Evolutionary conservation across 257 asterid genomes (phyloP).

Genomic region (Euphrasia confusa): DNA sequence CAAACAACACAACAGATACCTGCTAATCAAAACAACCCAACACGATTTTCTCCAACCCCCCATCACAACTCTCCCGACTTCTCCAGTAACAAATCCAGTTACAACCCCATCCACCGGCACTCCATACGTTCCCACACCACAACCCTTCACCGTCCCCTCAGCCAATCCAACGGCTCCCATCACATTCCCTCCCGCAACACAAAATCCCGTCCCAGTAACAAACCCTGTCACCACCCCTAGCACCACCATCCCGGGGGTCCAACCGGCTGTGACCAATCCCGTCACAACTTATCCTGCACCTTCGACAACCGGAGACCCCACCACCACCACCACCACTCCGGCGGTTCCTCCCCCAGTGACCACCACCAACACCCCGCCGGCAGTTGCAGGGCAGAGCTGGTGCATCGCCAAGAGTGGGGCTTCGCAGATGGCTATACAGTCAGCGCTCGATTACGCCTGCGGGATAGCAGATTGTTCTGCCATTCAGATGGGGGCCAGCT

Average conservation of each 20-base stretch:
- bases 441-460: constrained; percentile 87
- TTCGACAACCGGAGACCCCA: constrained; percentile 32
- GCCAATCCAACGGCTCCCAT: constrained; percentile 39
- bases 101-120: constrained; percentile 63
- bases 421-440: constrained; percentile 44
- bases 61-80: constrained; percentile 34
- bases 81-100: constrained; percentile 63
- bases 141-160: constrained; percentile 40
- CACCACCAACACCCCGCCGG: constrained; percentile 32
- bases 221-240: constrained; percentile 25
- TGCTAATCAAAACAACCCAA: constrained; percentile 28
- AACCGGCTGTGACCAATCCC: constrained; percentile 41
- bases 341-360: constrained; percentile 38
- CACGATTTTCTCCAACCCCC: constrained; percentile 40
- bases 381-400: constrained; percentile 70
- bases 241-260: constrained; percentile 24
- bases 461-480: constrained; percentile 81
- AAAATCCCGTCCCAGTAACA: constrained; percentile 30
- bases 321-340: constrained; percentile 29
- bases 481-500: constrained; percentile 59
- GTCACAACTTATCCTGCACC: constrained; percentile 28
- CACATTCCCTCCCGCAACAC: constrained; percentile 33
- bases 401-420: constrained; percentile 74
- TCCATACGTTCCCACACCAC: constrained; percentile 27
- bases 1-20: constrained; percentile 23